Evolutionary conservation across 129 eudicot species (phyloP).

Genomic region (Heracleum sosnowskyi): DNA sequence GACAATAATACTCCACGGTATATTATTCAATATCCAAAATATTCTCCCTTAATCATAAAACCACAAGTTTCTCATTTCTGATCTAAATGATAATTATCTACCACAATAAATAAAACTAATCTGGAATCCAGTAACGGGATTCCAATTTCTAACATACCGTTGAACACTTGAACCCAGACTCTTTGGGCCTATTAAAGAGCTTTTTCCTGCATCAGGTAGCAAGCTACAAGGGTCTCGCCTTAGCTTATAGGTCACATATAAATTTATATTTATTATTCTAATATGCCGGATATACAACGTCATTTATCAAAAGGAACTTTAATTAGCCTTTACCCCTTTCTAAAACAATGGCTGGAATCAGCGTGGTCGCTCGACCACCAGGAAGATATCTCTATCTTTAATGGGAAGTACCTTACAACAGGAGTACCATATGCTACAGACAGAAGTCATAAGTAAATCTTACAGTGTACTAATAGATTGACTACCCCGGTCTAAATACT

Average conservation of each 20-base stretch:
- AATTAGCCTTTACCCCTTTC: background rate
- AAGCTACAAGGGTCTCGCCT: background rate
- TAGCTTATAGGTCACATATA: background rate
- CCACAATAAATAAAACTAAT: too few relatives aligned
- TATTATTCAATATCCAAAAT: background rate
- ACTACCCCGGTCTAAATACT: background rate
- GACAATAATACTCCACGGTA: background rate
- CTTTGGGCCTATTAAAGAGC: background rate
- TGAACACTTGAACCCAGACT: background rate
- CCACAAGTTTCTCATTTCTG: background rate
- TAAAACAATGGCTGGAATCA: background rate
- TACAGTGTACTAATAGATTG: background rate
- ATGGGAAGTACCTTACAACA: background rate
- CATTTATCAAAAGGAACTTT: background rate
- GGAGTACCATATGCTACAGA: background rate
- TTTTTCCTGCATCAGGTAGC: background rate
- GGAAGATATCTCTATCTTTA: background rate
- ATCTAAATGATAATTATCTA: background rate
- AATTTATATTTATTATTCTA: background rate
- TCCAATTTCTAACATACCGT: background rate
- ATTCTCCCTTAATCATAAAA: background rate
- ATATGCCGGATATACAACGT: background rate
- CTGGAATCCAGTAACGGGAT: background rate
- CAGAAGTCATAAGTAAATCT: background rate
- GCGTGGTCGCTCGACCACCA: background rate